Conservation (phyloP, 306 rosid species). For the Prunus davidiana region DNA sequence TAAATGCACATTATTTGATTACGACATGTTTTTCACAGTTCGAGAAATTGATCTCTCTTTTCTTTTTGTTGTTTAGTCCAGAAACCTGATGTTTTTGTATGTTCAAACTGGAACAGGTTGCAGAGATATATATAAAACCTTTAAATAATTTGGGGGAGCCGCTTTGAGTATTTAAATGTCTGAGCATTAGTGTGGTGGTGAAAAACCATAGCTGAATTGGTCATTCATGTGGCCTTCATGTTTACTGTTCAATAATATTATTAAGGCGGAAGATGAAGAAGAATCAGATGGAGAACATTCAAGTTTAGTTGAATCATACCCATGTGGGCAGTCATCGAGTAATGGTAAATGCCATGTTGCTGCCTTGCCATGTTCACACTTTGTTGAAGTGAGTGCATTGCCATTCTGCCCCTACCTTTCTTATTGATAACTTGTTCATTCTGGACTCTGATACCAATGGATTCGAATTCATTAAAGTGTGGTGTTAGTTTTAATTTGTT, state of each 20-base stretch:
- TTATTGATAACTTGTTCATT: conserved; percentile 1
- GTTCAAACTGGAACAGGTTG: conserved; percentile 50
- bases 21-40: neutral
- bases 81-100: conserved; percentile 13
- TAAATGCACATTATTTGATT: neutral
- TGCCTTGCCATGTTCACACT: conserved; percentile 41
- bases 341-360: neutral
- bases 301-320: conserved; percentile 40
- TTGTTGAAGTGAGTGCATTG: conserved; percentile 63
- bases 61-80: neutral
- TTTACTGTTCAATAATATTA: conserved; percentile 64
- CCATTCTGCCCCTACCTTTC: conserved; percentile 13
- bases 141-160: conserved; percentile 10
- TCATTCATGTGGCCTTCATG: conserved; percentile 83
- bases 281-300: conserved; percentile 42
- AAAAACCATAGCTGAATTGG: conserved; percentile 25
- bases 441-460: neutral
- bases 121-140: neutral
- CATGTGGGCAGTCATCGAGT: conserved; percentile 33
- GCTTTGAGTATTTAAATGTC: conserved; percentile 14
- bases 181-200: conserved; percentile 20
- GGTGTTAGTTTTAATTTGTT: conserved; percentile 3
- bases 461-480: neutral
- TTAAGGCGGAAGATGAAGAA: conserved; percentile 48
- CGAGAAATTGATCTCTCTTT: neutral